phyloP scores from a whole-genome alignment of 148 eudicot genomes.

The Nepenthes mirabilis region DNA sequence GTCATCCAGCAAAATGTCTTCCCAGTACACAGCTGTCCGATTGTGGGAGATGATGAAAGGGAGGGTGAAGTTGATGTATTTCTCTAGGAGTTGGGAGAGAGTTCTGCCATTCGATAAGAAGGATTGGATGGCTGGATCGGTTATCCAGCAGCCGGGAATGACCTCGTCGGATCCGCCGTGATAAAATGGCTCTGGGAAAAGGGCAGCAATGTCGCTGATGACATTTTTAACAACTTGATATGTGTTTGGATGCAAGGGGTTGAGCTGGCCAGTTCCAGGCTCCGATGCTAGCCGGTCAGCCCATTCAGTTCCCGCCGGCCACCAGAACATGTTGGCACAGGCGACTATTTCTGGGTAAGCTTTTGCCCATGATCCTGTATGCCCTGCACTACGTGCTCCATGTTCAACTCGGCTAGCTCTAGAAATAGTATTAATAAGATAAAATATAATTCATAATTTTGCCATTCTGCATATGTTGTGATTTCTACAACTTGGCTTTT shows the following conservation, averaged over 20 bases:
- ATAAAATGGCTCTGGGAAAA: slow-evolving; percentile 62
- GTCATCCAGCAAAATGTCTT: slow-evolving; percentile 55
- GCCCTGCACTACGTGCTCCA: slow-evolving; percentile 28
- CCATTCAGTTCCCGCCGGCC: slow-evolving; percentile 60
- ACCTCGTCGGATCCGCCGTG: slow-evolving; percentile 83
- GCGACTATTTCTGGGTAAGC: slow-evolving; percentile 86
- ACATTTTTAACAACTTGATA: slow-evolving; percentile 49
- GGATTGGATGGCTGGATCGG: slow-evolving; percentile 49
- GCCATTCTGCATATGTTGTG: neutral
- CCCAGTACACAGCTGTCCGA: slow-evolving; percentile 81
- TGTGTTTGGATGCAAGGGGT: slow-evolving; percentile 74
- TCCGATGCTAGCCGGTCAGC: slow-evolving; percentile 65
- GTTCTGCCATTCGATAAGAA: slow-evolving; percentile 36
- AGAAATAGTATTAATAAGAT: neutral
- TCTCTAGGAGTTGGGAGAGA: slow-evolving; percentile 57
- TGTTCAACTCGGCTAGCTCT: neutral
- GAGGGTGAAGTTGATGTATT: slow-evolving; percentile 50
- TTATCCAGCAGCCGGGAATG: slow-evolving; percentile 70
- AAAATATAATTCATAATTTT: neutral
- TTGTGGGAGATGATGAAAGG: slow-evolving; percentile 48
- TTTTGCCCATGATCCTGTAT: slow-evolving; percentile 83
- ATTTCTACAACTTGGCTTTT: no score
- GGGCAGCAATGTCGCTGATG: slow-evolving; percentile 34
- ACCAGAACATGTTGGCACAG: slow-evolving; percentile 82
- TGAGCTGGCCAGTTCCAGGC: slow-evolving; percentile 90